Evolutionary conservation across 1,284 basidiomycete genomes (phyloP).

Genomic region (Ceratobasidium sp.): DNA sequence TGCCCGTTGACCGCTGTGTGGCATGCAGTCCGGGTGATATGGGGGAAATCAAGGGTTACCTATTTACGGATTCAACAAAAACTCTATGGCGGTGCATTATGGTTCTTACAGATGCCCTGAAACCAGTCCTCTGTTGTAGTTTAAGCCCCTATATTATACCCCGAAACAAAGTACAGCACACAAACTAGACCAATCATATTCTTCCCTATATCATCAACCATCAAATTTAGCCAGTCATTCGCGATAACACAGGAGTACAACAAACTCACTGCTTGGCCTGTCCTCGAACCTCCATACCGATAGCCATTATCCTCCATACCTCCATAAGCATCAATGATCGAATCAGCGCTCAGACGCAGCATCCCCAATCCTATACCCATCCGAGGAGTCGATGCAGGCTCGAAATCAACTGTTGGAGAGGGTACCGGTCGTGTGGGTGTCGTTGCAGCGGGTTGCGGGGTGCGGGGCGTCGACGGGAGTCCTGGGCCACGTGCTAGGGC

Average conservation of each 20-base stretch:
- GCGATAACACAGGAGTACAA: not conserved
- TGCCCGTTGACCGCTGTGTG: no score
- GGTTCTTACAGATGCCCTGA: no score
- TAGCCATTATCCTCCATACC: conserved; percentile 25
- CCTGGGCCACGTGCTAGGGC: not conserved
- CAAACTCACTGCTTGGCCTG: conserved; percentile 25
- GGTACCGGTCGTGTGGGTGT: not conserved
- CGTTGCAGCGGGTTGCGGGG: not conserved
- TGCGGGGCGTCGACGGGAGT: conserved; percentile 2
- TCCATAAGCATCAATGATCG: conserved; percentile 42
- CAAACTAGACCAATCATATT: conserved; percentile 17
- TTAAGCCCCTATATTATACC: not conserved
- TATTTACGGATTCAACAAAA: no score
- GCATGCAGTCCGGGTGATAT: no score
- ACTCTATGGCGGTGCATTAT: no score
- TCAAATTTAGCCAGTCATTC: not conserved
- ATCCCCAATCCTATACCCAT: conserved; percentile 26
- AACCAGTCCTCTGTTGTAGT: not conserved
- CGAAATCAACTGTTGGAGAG: not conserved
- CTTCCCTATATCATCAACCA: conserved; percentile 10
- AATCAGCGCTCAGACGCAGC: conserved; percentile 40
- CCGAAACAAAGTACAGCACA: no score
- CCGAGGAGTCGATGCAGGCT: conserved; percentile 12
- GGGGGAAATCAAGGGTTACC: no score
- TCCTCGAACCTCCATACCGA: conserved; percentile 34